Percentiles rank a stretch among this genome's conserved stretches.
These are phyloP conservation scores for Malus orientalis DNA, from an alignment of 306 rosid genomes.

Conservation along the genomic window DNA sequence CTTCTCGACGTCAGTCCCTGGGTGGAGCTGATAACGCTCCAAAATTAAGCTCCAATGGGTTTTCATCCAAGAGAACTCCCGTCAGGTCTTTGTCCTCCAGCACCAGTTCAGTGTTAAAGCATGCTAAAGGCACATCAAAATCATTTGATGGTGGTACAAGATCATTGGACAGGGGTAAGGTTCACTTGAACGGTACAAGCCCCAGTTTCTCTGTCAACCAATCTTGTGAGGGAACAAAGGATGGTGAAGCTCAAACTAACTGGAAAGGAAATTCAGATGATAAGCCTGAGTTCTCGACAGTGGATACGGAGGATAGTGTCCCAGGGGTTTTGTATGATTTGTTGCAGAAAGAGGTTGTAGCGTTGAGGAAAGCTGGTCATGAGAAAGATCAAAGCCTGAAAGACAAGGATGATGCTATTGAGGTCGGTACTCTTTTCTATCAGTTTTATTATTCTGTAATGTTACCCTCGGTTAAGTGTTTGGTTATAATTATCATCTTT, in stretches of 20 bases:
- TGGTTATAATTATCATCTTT: slow-evolving; percentile 17
- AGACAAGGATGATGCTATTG: slow-evolving; percentile 95
- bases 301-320: slow-evolving; percentile 68
- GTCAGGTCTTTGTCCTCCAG: slow-evolving; percentile 62
- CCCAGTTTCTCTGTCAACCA: slow-evolving; percentile 68
- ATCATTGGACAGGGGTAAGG: slow-evolving; percentile 85
- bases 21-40: slow-evolving; percentile 91
- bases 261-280: slow-evolving; percentile 81
- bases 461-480: slow-evolving; percentile 1
- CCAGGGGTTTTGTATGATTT: slow-evolving; percentile 81
- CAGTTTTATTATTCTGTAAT: background rate
- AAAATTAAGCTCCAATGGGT: slow-evolving; percentile 73
- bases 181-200: slow-evolving; percentile 61
- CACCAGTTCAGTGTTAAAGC: slow-evolving; percentile 76
- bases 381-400: slow-evolving; percentile 98
- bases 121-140: slow-evolving; percentile 96
- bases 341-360: slow-evolving; percentile 90
- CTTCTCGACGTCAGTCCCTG: slow-evolving; percentile 93
- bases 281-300: slow-evolving; percentile 63
- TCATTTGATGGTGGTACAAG: slow-evolving; percentile 98
- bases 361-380: slow-evolving; percentile 82
- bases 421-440: slow-evolving; percentile 45
- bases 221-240: slow-evolving; percentile 68
- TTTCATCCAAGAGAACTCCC: slow-evolving; percentile 70
- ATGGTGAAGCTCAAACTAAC: slow-evolving; percentile 36